Percentiles rank a stretch among this genome's conserved stretches.
phyloP scores from a whole-genome alignment of 2,329 filamentous ascomycete species.

The Diaporthe vexans region DNA sequence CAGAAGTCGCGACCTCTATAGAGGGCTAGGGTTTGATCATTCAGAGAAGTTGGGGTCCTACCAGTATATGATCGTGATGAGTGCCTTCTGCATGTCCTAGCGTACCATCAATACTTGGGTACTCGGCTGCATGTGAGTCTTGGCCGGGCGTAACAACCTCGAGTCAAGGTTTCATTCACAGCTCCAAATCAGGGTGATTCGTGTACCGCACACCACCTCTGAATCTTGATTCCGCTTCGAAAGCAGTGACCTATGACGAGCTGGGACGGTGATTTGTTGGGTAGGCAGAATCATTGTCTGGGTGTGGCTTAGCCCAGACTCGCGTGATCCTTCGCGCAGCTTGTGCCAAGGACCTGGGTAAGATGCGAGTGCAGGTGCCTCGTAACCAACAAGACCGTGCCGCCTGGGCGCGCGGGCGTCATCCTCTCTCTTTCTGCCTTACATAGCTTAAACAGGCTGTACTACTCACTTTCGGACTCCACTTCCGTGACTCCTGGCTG shows the following conservation, averaged over 20 bases:
- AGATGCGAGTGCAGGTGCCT: neutral
- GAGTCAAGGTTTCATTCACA: neutral
- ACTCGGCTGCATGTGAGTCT: slow-evolving; percentile 9
- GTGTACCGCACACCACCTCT: neutral
- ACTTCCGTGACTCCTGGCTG: neutral
- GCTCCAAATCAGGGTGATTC: neutral
- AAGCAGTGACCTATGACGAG: neutral
- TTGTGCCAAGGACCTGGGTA: neutral
- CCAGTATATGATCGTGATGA: no score
- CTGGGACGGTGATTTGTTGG: neutral
- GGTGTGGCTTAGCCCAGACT: slow-evolving; percentile 10
- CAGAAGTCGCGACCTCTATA: no score
- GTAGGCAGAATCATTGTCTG: slow-evolving; percentile 2
- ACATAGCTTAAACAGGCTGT: no score
- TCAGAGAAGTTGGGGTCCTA: no score
- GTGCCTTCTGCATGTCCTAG: neutral
- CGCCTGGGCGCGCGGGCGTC: neutral
- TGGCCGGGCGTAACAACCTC: neutral
- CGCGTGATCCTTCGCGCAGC: slow-evolving; percentile 24
- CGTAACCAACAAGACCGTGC: neutral
- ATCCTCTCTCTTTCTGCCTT: neutral
- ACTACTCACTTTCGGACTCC: no score
- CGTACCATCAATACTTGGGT: no score
- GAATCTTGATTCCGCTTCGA: neutral
- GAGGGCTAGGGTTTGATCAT: no score